Evolutionary conservation across 2,329 filamentous ascomycete species (phyloP).

Genomic region (Laburnicola sp.): DNA sequence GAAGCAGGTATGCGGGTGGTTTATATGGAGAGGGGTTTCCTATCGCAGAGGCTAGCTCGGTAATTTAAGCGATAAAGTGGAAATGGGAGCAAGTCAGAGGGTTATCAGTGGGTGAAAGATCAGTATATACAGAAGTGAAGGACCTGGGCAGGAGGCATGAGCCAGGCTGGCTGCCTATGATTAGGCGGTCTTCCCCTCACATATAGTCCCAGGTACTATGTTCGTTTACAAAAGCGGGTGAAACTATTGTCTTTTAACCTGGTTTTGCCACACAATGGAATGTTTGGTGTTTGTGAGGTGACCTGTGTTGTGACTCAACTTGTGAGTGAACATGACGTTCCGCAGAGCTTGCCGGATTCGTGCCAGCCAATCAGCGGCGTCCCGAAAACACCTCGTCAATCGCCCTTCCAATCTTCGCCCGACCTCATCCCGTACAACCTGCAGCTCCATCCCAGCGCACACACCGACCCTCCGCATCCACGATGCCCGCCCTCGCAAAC

Average conservation of each 20-base stretch:
- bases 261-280: neutral
- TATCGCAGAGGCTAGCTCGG: no score
- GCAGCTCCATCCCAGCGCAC: constrained; percentile 24
- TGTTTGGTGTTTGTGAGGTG: neutral
- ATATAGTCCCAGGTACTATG: neutral
- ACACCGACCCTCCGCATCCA: constrained; percentile 38
- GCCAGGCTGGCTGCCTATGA: constrained; percentile 1
- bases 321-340: constrained; percentile 13
- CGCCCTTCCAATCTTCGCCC: constrained; percentile 16
- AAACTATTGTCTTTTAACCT: no score
- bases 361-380: constrained; percentile 24
- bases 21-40: no score
- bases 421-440: constrained; percentile 26
- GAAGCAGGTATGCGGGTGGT: no score
- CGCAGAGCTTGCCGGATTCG: neutral
- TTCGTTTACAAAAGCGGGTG: no score
- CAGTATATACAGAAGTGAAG: neutral
- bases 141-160: constrained; percentile 3
- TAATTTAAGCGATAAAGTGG: neutral
- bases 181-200: neutral
- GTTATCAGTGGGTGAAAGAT: neutral
- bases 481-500: constrained; percentile 55
- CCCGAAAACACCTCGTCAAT: constrained; percentile 16
- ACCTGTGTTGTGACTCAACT: neutral
- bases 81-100: neutral